Evolutionary conservation across 805 yeast species (phyloP).

Genomic region (Yamadazyma tumulicola): DNA sequence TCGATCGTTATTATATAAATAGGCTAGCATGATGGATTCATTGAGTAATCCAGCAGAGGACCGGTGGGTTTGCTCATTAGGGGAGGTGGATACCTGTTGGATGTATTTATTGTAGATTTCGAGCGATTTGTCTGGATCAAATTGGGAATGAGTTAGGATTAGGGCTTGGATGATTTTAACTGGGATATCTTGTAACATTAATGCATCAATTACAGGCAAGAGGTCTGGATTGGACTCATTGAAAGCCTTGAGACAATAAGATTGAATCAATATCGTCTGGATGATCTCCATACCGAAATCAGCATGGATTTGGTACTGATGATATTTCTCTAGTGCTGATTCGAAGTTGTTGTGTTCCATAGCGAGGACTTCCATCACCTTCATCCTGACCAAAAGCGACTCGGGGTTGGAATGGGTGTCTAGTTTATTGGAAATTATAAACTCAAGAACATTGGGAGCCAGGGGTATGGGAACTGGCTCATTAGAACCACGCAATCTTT

Average conservation of each 20-base stretch:
- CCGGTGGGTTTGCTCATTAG: constrained; percentile 23
- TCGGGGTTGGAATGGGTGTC: constrained; percentile 25
- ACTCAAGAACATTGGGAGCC: constrained; percentile 13
- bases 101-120: constrained; percentile 46
- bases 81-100: constrained; percentile 26
- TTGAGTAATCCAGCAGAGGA: constrained; percentile 45
- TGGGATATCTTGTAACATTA: constrained; percentile 22
- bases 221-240: constrained; percentile 23
- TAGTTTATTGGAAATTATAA: constrained; percentile 19
- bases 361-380: constrained; percentile 31
- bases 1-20: constrained; percentile 44
- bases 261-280: constrained; percentile 38
- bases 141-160: constrained; percentile 39
- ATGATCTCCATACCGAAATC: constrained; percentile 38
- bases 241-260: constrained; percentile 39
- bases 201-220: constrained; percentile 38
- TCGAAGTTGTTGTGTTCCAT: constrained; percentile 26
- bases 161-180: constrained; percentile 35
- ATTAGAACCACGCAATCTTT: background rate
- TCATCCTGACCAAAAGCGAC: constrained; percentile 28
- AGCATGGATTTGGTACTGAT: constrained; percentile 35
- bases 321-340: constrained; percentile 33
- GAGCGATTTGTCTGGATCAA: constrained; percentile 38
- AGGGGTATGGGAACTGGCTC: background rate
- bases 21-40: constrained; percentile 44